phyloP scores from a whole-genome alignment of 441 rosid species.

The Syzygium syzygioides region DNA sequence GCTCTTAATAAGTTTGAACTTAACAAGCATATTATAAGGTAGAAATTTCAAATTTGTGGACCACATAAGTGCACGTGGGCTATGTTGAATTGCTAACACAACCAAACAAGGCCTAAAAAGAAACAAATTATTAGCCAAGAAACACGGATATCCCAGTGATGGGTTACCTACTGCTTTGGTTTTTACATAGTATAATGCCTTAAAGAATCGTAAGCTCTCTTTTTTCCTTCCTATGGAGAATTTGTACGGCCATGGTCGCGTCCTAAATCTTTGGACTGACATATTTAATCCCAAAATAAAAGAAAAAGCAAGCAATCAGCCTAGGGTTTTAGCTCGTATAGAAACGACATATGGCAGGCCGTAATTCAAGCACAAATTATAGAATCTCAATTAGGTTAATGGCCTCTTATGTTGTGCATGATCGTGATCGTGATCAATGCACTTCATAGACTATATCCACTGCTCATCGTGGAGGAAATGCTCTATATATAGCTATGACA shows the following conservation, averaged over 20 bases:
- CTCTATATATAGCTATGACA: neutral
- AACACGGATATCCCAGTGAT: constrained; percentile 11
- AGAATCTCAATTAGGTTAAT: neutral
- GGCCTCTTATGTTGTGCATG: neutral
- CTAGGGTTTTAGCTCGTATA: neutral
- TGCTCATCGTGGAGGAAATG: neutral
- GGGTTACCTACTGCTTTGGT: constrained; percentile 21
- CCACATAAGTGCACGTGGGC: constrained; percentile 34
- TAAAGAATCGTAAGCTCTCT: neutral
- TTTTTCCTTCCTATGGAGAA: neutral
- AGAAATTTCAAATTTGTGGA: constrained; percentile 35
- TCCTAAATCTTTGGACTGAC: neutral
- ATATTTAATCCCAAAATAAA: neutral
- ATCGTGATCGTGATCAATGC: neutral
- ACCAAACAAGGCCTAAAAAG: constrained; percentile 26
- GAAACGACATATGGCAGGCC: neutral
- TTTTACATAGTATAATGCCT: neutral
- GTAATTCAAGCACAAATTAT: neutral
- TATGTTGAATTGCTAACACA: constrained; percentile 15
- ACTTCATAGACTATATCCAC: neutral
- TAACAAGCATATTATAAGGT: constrained; percentile 9
- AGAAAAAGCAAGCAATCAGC: neutral
- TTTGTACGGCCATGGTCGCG: neutral
- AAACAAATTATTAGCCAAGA: constrained; percentile 3
- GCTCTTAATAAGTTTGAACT: constrained; percentile 26